phyloP scores from a whole-genome alignment of 192 early-diverging fungal species.

The Backusella tuberculispora region DNA sequence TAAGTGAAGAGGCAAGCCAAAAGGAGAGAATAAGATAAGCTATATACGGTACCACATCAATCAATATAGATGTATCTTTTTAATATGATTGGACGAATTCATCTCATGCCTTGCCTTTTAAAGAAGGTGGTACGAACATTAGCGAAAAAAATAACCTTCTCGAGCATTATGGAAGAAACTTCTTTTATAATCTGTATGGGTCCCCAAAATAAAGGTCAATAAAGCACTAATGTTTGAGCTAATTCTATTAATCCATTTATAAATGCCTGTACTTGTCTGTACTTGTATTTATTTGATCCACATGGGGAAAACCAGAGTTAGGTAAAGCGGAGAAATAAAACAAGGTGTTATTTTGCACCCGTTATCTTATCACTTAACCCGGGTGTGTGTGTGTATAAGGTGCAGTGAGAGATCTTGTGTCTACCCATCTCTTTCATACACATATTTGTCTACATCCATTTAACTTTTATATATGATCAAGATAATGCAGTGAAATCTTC shows the following conservation, averaged over 20 bases:
- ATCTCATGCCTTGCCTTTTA: constrained; percentile 11
- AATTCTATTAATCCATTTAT: background rate
- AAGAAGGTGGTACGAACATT: background rate
- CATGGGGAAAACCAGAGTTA: background rate
- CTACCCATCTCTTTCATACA: constrained; percentile 1
- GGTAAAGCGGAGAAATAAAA: constrained; percentile 10
- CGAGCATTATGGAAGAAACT: background rate
- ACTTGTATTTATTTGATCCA: background rate
- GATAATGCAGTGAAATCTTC: background rate
- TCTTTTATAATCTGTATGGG: constrained; percentile 13
- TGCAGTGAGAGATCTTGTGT: constrained; percentile 16
- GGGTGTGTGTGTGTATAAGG: constrained; percentile 10
- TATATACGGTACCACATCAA: constrained; percentile 13
- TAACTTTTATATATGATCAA: background rate
- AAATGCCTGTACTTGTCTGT: background rate
- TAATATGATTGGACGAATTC: background rate
- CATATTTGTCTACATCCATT: background rate
- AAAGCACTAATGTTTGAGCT: background rate
- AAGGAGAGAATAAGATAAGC: constrained; percentile 5
- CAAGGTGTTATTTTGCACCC: constrained; percentile 4
- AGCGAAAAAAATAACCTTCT: background rate
- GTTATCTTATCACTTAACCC: constrained; percentile 15
- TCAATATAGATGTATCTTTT: constrained; percentile 7
- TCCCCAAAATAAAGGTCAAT: background rate
- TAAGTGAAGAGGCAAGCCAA: constrained; percentile 4